Evolutionary conservation across 2,329 filamentous ascomycete genomes (phyloP), one percentile per base, ranked within the genome.

Genomic region (Dothideomycetidae sp.): DNA sequence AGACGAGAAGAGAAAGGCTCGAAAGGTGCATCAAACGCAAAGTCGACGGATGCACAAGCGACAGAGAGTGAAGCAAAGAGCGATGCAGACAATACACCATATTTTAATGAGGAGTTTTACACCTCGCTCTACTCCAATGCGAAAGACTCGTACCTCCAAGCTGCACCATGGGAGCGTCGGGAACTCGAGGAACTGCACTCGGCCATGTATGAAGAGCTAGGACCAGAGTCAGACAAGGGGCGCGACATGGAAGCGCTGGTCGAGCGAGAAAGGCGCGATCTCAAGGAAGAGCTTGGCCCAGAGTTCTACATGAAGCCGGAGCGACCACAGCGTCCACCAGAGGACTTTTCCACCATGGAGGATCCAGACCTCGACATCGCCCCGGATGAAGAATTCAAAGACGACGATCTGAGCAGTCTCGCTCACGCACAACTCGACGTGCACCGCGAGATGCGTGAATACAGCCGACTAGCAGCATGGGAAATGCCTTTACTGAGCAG

Each of bases 401-500:
- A 84, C 46, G 81, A 92, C 53, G 85, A 93, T 55, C 81, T 98
- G 42, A 80, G 81, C 42, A 74, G 74, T 36, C 69, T 84, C 57
- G 90, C 76, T 1, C 86, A 98, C 59, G 76, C 70, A 37, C 85
- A 96, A 63, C 63, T 98, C 48, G 83, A 94, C 50, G 72, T 90
- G 57, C 78, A 92, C 51, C 71, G 88, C 45, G 86, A 96, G 59
- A 70, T 88, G 55, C 73, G 90, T 64, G 76, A 93, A 52, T 94
- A 93, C 57, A 78, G 81, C 33, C 73, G 90, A 36, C 67, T 93
- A 48, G 76, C 81, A 32, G 84, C 85, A 15, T 98, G 90, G 86
- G 90, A 98, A 60, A 82, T 98, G 79, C 90, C 90, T 7, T 63
- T 93, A 44, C 66, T 98, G 42, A 75, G 78, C 41, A 81, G 86